Conservation (phyloP, 2,329 filamentous ascomycete genomes). For the Penicillium palitans region DNA sequence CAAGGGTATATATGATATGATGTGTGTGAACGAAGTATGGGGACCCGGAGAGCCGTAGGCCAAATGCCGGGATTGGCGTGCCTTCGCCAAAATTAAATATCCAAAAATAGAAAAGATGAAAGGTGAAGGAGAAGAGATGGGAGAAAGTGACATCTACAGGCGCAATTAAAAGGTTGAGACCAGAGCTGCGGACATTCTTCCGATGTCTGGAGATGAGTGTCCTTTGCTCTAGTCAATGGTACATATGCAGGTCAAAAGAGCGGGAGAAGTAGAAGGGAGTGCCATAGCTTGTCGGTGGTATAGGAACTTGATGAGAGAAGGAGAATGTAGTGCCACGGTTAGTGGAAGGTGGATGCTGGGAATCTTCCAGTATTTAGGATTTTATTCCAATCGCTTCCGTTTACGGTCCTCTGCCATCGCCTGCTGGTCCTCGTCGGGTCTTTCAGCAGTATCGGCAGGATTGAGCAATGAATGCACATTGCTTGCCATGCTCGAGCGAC, state of each 20-base stretch:
- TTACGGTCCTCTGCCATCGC: constrained; percentile 59
- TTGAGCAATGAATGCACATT: constrained; percentile 68
- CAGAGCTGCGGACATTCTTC: constrained; percentile 8
- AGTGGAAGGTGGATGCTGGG: not conserved
- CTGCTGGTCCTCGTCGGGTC: constrained; percentile 63
- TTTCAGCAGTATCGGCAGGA: constrained; percentile 66
- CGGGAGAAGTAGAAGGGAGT: not conserved
- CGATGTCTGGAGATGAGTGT: constrained; percentile 7
- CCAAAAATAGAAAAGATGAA: constrained; percentile 6
- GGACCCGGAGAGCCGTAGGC: not conserved
- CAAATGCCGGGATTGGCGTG: not conserved
- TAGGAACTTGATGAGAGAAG: not conserved
- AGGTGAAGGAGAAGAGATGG: constrained; percentile 8
- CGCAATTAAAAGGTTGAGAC: constrained; percentile 5
- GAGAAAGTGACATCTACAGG: constrained; percentile 22
- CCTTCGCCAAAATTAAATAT: constrained; percentile 13
- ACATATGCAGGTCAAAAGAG: constrained; percentile 17
- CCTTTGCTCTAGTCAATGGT: constrained; percentile 12
- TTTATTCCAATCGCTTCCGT: constrained; percentile 57
- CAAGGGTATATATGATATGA: constrained; percentile 30
- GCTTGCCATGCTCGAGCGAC: constrained; percentile 70
- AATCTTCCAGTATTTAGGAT: not conserved
- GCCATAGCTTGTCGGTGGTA: constrained; percentile 4
- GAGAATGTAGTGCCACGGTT: not conserved
- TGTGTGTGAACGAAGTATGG: constrained; percentile 16